Evolutionary conservation across 768 basidiomycete species (phyloP), one percentile per base, ranked within the genome.

Genomic region (Phylloporus sp.): DNA sequence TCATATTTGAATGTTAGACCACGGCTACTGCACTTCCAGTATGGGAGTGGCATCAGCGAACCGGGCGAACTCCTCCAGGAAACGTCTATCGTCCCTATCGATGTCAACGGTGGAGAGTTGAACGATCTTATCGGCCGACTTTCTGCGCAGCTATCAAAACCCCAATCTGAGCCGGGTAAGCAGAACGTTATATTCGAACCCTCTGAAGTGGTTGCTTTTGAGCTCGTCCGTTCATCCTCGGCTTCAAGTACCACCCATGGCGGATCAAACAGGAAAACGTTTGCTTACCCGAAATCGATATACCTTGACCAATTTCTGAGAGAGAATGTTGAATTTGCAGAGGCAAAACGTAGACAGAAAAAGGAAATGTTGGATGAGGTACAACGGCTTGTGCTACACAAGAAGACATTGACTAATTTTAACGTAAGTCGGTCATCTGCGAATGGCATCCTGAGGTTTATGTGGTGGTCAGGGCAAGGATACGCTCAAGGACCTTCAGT

Each of bases 231-330:
- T 16, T 61, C 60, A 40, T 50, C 35, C 43, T 55, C 20, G 59
- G 59, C n/a, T 18, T 27, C 51, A 4, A 65, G 32, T 23, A 54
- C 63, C 2, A 9, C 52, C 11, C 20, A 24, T 12, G 62, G 58
- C 5, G 60, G 54, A 23, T 41, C 44, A 16, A 69, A 72, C 27
- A 69, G 61, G 24, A 64, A 64, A 50, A 58, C 57, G 5, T 84
- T 91, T 56, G 66, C 63, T 13, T 92, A 78, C 57, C 88, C 89
- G 2, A 80, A 78, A 57, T 71, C 73, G 18, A 72, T 92, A 42
- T 89, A 81, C 63, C 71, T 91, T 41, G 90, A 92, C 61, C 80
- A 82, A 45, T 92, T 89, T 58, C 57, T 91, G 55, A 73, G 73
- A 44, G 74, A 76, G 45, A 88, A 87, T 36, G 57, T 79, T 5